A percentile compares a stretch with the other conserved stretches of the same genome.
Evolutionary conservation across 2,329 filamentous ascomycete species (phyloP).

Genomic region (Botryotinia globosa): DNA sequence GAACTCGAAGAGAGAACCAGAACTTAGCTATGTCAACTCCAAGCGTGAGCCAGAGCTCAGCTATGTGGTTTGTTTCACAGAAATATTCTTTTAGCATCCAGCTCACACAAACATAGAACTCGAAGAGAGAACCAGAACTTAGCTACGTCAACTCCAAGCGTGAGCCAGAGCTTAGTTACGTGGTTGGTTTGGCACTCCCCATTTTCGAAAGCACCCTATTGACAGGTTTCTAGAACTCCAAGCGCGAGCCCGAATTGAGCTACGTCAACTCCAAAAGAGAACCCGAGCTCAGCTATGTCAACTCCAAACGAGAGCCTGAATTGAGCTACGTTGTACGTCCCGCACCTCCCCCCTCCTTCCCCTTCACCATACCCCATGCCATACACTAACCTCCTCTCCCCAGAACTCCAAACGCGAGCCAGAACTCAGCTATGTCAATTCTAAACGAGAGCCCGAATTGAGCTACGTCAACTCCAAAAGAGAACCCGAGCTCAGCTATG

Average conservation of each 20-base stretch:
- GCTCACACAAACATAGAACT: neutral
- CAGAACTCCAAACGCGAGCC: neutral
- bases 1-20: neutral
- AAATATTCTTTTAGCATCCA: no score
- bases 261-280: neutral
- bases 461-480: neutral
- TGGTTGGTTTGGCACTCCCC: no score
- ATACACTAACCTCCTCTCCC: rapidly evolving
- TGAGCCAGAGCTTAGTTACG: neutral
- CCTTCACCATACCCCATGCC: no score
- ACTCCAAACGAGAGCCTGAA: no score
- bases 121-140: neutral
- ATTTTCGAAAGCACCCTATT: no score
- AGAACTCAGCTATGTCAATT: neutral
- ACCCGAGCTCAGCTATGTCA: no score
- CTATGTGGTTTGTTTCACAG: neutral
- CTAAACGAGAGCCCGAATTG: neutral
- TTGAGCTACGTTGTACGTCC: no score
- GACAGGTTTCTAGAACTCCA: no score
- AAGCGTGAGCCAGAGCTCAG: neutral
- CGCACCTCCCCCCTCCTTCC: no score
- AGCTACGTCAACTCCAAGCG: neutral
- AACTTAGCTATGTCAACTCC: neutral
- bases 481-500: no score
- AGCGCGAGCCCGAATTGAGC: neutral